These are phyloP conservation scores for Rhodocollybia butyracea DNA, from an alignment of 768 basidiomycete species.

Conservation along the genomic window DNA sequence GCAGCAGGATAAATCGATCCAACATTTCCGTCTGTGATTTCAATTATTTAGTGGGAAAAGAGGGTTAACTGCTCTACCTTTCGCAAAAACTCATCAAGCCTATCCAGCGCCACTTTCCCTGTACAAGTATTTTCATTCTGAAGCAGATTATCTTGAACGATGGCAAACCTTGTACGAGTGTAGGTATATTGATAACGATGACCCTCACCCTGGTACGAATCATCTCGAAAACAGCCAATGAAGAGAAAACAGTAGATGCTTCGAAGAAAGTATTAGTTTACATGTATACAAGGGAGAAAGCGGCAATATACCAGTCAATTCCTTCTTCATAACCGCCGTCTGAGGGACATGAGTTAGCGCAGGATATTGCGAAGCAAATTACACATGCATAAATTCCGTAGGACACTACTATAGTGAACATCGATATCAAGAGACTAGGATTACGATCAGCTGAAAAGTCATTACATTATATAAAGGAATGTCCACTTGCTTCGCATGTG, in stretches of 20 bases:
- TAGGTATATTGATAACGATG: slow-evolving; percentile 27
- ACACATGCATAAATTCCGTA: slow-evolving; percentile 41
- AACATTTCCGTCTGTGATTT: slow-evolving; percentile 33
- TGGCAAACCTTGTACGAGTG: slow-evolving; percentile 19
- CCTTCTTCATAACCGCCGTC: slow-evolving; percentile 11
- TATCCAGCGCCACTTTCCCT: slow-evolving; percentile 49
- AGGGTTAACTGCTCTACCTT: slow-evolving; percentile 18
- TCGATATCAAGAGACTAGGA: slow-evolving; percentile 41
- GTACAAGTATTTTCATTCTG: not conserved
- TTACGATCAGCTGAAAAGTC: not conserved
- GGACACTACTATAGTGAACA: slow-evolving; percentile 45
- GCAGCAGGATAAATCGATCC: slow-evolving; percentile 19
- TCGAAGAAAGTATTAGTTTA: not conserved
- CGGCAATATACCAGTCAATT: slow-evolving; percentile 12
- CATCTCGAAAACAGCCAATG: slow-evolving; percentile 44
- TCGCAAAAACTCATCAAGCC: slow-evolving; percentile 45
- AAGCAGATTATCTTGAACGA: not conserved
- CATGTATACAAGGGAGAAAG: not conserved
- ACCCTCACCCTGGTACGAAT: slow-evolving; percentile 34
- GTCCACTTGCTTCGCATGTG: slow-evolving; percentile 34
- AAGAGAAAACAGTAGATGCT: slow-evolving; percentile 26
- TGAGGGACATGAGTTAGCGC: not conserved
- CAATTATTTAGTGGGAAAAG: not conserved
- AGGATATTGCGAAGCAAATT: not conserved
- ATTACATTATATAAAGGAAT: not conserved